Evolutionary conservation across 495 filamentous ascomycete genomes (phyloP).

Genomic region (Recurvomyces mirabilis): DNA sequence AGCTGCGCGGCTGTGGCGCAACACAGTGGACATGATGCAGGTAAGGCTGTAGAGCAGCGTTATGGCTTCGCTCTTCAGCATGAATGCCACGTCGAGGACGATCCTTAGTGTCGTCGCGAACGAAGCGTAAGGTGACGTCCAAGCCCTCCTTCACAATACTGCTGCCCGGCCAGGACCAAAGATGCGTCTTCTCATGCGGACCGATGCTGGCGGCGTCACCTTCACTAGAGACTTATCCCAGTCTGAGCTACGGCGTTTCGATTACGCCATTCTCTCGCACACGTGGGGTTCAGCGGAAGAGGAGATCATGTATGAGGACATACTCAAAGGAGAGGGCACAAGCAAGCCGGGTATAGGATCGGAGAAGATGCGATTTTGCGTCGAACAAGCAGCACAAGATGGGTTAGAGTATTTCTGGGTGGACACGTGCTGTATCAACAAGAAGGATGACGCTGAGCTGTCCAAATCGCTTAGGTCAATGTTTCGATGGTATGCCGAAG

Average conservation of each 20-base stretch:
- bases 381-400: slow-evolving; percentile 3
- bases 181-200: slow-evolving; percentile 8
- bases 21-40: too few species aligned
- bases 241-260: slow-evolving; percentile 2
- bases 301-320: slow-evolving; percentile 12
- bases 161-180: background rate
- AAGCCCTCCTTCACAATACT: background rate
- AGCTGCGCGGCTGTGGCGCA: too few species aligned
- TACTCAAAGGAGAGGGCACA: background rate
- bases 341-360: slow-evolving; percentile 11
- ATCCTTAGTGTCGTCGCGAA: background rate
- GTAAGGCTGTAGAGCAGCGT: too few species aligned
- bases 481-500: slow-evolving; percentile 11
- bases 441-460: slow-evolving; percentile 10
- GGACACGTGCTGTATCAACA: slow-evolving; percentile 19
- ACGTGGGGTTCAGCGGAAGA: slow-evolving; percentile 9
- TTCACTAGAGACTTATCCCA: slow-evolving; percentile 7
- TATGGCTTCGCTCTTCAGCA: too few species aligned
- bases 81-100: too few species aligned
- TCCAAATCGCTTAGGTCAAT: slow-evolving; percentile 17
- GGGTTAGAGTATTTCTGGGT: slow-evolving; percentile 28
- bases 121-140: background rate
- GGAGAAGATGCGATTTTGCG: slow-evolving; percentile 14
- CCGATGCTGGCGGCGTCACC: slow-evolving; percentile 6
- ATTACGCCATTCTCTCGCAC: slow-evolving; percentile 19